Base-by-base conservation (phyloP, 129 eudicot genomes). In the Sambucus nigra region DNA sequence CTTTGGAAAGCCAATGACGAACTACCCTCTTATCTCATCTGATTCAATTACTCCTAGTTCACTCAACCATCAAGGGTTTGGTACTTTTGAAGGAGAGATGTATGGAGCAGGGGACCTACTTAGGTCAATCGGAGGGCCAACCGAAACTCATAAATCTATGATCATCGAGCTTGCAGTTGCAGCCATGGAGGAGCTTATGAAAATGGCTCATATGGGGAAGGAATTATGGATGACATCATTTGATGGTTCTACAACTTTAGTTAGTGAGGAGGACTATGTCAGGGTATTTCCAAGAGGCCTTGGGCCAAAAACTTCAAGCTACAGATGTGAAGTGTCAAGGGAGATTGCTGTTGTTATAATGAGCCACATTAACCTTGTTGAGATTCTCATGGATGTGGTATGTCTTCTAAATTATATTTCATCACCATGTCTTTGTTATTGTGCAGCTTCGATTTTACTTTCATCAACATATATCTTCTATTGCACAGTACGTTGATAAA, bases 301-400 rank as follows among this genome's bases (percentile, higher is more conserved):
- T 54, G 79, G 79, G 20, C 71, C 70, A 0, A 68, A 49, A 25
- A 60, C 64, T 7, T 5, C 65, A 19, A 68, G 70, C n/a, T 64
- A 71, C 47, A 57, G 53, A 53, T 53, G 53, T 20, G 95, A 85
- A 67, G 83, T 83, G 28, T 77, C 95, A 3, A 63, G 82, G 5
- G 76, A 68, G 18, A 56, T 80, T 13, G 78, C 61, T 1, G 72
- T 77, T 47, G 80, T 77, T 31, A 74, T 72, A 46, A 85, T 85
- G 91, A 77, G 72, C 54, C 80, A 66, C 33, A 19, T 77, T 35
- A 71, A 58, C 50, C 69, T 85, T 31, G 83, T 85, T 14, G 91
- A 80, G 23, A 77, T 85, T 64, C 63, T 85, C 32, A 77, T 85
- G 89, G 76, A 80, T 35, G 73, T 71, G 73, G 95, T 76, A 70